Conservation (phyloP, 169 alveolate genomes). For the Cryptosporidium xiaoi region DNA sequence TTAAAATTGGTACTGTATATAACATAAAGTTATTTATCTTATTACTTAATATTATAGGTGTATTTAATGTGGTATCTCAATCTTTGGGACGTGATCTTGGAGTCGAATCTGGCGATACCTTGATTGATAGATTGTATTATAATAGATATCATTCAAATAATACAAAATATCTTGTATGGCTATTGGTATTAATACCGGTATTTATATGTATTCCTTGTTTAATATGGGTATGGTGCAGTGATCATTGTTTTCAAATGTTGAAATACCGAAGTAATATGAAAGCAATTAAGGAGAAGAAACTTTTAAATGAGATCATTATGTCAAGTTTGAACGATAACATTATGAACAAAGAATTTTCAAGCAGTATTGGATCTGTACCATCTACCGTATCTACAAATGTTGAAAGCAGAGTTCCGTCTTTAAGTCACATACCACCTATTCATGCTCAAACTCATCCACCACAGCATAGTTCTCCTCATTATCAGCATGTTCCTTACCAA, state of each 20-base stretch:
- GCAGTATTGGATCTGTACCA: background rate
- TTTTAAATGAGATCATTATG: constrained; percentile 48
- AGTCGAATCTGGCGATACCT: constrained; percentile 7
- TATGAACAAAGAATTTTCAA: constrained; percentile 5
- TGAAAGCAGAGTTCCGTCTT: background rate
- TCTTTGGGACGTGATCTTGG: background rate
- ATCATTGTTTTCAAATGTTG: constrained; percentile 56
- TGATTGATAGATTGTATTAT: constrained; percentile 35
- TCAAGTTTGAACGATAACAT: constrained; percentile 16
- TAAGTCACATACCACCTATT: background rate
- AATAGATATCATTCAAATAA: constrained; percentile 68
- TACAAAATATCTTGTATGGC: constrained; percentile 59
- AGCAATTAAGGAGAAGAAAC: constrained; percentile 22
- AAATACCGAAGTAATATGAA: constrained; percentile 41
- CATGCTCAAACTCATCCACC: background rate
- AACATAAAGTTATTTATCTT: background rate
- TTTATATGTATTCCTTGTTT: constrained; percentile 64
- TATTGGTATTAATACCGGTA: constrained; percentile 64
- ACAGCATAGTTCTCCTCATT: background rate
- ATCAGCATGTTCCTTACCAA: background rate
- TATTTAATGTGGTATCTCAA: background rate
- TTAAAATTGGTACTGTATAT: too few species aligned
- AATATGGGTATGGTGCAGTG: constrained; percentile 74
- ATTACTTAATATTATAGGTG: background rate
- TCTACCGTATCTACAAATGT: background rate